Base-by-base conservation (phyloP, 331 rosid species). In the Saraca asoca region DNA sequence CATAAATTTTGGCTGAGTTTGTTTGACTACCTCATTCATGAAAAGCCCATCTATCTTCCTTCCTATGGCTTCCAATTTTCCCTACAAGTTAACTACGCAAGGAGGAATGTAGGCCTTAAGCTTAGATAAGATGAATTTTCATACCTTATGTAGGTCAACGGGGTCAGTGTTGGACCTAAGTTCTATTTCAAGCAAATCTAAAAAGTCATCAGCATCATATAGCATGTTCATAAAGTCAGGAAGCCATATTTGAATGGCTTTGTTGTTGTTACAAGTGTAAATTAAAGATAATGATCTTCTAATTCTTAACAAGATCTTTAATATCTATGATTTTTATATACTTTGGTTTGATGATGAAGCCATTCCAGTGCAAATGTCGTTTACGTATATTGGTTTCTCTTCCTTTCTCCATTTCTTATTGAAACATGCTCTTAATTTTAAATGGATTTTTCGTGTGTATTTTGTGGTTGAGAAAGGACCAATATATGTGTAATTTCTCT, bases 41-140 rank as follows among this genome's bases (percentile, higher is more conserved):
- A 51, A 51, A 1, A 9, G 0, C 0, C 71, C 51, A 9, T 51
- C 61, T 38, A 66, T 51, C 38, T 66, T 61, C 15, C 37, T 53
- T 12, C 20, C 59, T 1, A 51, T 12, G 20, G 20, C 61, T 16
- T 66, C 61, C 5, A 66, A 12, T 66, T 51, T 51, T 4, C 5
- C 12, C 37, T 51, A 41, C 59, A 66, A 38, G n/a, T 66, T 14
- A n/a, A 20, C 39, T 3, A 51, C 10, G 7, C 52, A 8, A 41
- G 24, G 41, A 9, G 71, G 71, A 66, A 66, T 20, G 60, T 18
- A 51, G 8, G 51, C 13, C 20, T 62, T 62, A 14, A 63, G 15
- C 5, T 7, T 13, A 37, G 71, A 66, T 38, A 66, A 13, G 13
- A 66, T 24, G 14, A 66, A 37, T 10, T 37, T 24, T 3, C 71